These are phyloP conservation scores for Elongisporangium prolatum DNA, from an alignment of 352 stramenopile genomes.

Conservation along the genomic window DNA sequence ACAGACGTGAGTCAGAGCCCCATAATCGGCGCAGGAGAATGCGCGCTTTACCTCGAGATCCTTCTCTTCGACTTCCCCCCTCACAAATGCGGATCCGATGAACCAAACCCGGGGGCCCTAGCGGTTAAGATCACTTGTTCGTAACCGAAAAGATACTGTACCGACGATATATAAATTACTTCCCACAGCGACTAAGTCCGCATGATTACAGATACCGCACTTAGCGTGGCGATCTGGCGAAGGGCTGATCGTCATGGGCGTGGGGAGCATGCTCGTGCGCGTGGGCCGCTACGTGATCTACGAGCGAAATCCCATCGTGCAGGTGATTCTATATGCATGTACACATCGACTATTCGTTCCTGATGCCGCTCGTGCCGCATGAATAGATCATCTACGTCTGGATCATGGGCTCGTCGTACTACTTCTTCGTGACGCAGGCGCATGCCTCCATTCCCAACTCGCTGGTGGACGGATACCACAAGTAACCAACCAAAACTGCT, in stretches of 20 bases:
- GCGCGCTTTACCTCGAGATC: constrained; percentile 7
- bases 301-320: constrained; percentile 62
- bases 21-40: neutral
- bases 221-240: neutral
- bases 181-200: neutral
- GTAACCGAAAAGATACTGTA: neutral
- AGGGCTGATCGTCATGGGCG: constrained; percentile 11
- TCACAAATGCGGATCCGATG: neutral
- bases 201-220: neutral
- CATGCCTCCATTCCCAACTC: constrained; percentile 54
- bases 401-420: constrained; percentile 66
- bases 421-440: constrained; percentile 62
- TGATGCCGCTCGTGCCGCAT: neutral
- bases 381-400: constrained; percentile 75
- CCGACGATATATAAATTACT: neutral
- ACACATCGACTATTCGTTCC: neutral
- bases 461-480: constrained; percentile 59
- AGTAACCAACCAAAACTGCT: constrained; percentile 15
- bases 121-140: neutral
- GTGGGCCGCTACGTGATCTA: constrained; percentile 58
- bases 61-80: neutral
- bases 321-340: constrained; percentile 21
- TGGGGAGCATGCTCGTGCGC: constrained; percentile 15
- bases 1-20: neutral
- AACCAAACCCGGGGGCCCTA: neutral